Percentiles rank a stretch among this genome's conserved stretches.
These are phyloP conservation scores for Clonostachys rosea DNA, from an alignment of 2,329 filamentous ascomycete genomes.

Conservation along the genomic window DNA sequence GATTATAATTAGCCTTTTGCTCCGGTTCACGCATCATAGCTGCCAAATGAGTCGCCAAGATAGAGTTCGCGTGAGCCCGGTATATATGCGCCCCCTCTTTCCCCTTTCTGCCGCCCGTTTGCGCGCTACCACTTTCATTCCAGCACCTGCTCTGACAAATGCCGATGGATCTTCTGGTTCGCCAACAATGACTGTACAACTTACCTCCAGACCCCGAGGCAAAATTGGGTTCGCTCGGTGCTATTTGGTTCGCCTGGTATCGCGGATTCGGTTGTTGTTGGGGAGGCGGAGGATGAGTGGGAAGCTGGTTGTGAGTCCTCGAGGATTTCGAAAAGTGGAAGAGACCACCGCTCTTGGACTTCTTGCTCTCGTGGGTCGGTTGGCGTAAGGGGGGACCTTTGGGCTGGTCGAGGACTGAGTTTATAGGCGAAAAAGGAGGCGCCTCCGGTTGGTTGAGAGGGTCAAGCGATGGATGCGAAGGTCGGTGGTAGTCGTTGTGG, in stretches of 20 bases:
- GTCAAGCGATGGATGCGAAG: constrained; percentile 2
- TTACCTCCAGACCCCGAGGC: no score
- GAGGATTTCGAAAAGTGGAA: constrained; percentile 45
- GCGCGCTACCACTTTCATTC: no score
- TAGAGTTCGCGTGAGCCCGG: background rate
- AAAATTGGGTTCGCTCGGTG: no score
- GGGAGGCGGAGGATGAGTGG: constrained; percentile 6
- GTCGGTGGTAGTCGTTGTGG: constrained; percentile 1
- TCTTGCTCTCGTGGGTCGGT: constrained; percentile 13
- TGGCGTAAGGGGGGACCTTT: background rate
- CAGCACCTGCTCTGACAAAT: no score
- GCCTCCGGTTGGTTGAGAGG: background rate
- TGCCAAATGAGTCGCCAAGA: background rate
- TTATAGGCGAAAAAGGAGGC: background rate
- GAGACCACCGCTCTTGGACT: constrained; percentile 39
- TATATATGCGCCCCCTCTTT: no score
- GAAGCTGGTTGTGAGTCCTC: constrained; percentile 30
- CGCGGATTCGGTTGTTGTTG: background rate
- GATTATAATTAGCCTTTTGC: no score
- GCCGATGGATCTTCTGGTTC: no score
- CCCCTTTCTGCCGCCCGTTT: no score
- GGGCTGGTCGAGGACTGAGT: background rate
- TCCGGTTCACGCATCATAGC: background rate
- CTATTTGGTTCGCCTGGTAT: no score
- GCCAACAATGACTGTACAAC: no score